A percentile compares a stretch with the other conserved stretches of the same genome.
These are phyloP conservation scores for Ramichloridium luteum DNA, from an alignment of 2,329 filamentous ascomycete species.

Conservation along the genomic window DNA sequence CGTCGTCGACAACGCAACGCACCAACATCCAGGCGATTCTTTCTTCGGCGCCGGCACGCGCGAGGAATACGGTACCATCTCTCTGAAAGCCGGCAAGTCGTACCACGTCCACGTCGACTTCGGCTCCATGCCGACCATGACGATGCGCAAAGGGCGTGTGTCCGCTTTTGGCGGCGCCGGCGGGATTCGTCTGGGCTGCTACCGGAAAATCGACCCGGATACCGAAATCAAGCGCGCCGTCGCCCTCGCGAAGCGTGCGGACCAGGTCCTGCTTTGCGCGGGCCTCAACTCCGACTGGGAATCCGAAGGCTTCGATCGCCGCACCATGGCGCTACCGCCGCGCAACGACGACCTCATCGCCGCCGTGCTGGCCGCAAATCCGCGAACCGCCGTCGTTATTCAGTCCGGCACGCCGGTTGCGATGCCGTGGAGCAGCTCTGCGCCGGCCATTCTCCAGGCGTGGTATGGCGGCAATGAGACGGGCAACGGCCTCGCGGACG, in stretches of 20 bases:
- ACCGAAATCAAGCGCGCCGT: constrained; percentile 56
- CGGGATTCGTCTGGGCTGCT: constrained; percentile 48
- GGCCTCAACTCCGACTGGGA: constrained; percentile 71
- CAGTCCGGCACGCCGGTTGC: constrained; percentile 65
- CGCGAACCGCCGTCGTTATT: constrained; percentile 59
- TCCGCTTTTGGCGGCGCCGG: constrained; percentile 54
- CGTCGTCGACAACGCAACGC: constrained; percentile 51
- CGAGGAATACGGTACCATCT: constrained; percentile 48
- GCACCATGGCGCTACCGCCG: constrained; percentile 47
- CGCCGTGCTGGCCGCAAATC: constrained; percentile 53
- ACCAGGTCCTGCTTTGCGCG: constrained; percentile 66
- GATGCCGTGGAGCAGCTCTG: constrained; percentile 56
- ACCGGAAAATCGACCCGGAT: constrained; percentile 42
- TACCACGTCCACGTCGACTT: constrained; percentile 51
- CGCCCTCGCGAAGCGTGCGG: constrained; percentile 53
- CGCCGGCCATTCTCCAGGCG: constrained; percentile 57
- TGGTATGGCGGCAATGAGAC: constrained; percentile 86
- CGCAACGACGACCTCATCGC: constrained; percentile 54
- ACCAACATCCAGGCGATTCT: constrained; percentile 46
- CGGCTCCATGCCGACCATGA: constrained; percentile 53
- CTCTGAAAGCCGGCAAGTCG: constrained; percentile 46
- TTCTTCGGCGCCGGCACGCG: constrained; percentile 54
- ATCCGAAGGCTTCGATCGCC: constrained; percentile 56
- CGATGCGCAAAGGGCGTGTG: constrained; percentile 44
- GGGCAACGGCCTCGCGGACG: constrained; percentile 67